Percentiles rank a stretch among this genome's conserved stretches.
phyloP scores from a whole-genome alignment of 164 flowering plant species.

The Dillenia turbinata region DNA sequence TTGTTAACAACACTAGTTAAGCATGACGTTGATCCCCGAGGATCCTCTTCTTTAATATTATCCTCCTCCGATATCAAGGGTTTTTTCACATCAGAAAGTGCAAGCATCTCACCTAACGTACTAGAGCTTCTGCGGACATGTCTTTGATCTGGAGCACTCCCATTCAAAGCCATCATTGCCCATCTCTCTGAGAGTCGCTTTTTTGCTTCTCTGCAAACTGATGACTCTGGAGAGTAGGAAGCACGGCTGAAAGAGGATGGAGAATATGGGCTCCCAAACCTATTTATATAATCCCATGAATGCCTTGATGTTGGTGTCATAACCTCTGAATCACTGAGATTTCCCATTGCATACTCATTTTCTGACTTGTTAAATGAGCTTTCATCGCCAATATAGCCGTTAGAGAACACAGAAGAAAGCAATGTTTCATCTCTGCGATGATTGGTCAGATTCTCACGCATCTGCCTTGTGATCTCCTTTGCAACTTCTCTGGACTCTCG shows the following conservation, averaged over 20 bases:
- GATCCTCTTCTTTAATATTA: constrained; percentile 30
- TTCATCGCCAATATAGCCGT: constrained; percentile 82
- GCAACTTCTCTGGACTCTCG: constrained; percentile 64
- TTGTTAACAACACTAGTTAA: constrained; percentile 19
- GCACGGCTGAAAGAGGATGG: constrained; percentile 69
- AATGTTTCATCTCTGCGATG: constrained; percentile 61
- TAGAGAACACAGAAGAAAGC: constrained; percentile 69
- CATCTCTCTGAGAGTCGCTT: constrained; percentile 94
- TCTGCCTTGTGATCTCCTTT: constrained; percentile 54
- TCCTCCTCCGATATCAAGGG: constrained; percentile 28
- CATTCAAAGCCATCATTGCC: constrained; percentile 75
- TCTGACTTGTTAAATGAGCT: constrained; percentile 81
- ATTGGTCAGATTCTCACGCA: constrained; percentile 51
- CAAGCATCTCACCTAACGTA: constrained; percentile 96
- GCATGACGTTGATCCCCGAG: constrained; percentile 27
- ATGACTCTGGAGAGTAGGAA: constrained; percentile 84
- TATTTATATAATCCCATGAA: constrained; percentile 76
- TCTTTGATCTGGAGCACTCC: constrained; percentile 52
- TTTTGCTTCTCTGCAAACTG: constrained; percentile 93
- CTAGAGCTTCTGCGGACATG: constrained; percentile 68
- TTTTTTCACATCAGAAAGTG: constrained; percentile 69
- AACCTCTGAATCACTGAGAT: constrained; percentile 75
- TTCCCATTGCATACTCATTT: constrained; percentile 49
- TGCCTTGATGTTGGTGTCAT: constrained; percentile 76
- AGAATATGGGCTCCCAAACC: constrained; percentile 63